Conservation (phyloP, 495 filamentous ascomycete genomes). For the Daldinia caldariorum region DNA sequence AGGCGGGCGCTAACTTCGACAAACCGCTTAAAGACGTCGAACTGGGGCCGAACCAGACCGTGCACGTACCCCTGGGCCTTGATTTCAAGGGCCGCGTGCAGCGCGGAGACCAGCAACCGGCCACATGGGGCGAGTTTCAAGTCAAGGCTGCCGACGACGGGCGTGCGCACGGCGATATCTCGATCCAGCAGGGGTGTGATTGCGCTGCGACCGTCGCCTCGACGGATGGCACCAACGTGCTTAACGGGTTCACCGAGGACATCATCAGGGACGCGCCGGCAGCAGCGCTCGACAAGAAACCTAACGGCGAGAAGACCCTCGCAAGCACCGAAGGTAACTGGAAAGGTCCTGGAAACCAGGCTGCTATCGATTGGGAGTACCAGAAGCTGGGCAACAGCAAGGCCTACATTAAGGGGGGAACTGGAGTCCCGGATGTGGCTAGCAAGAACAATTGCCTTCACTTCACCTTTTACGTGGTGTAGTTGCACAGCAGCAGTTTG, state of each 20-base stretch:
- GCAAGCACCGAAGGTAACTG: conserved; percentile 56
- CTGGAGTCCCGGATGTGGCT: conserved; percentile 52
- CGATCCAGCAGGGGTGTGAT: conserved; percentile 56
- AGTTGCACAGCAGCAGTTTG: background rate
- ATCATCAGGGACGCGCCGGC: conserved; percentile 50
- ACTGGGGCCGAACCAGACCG: conserved; percentile 42
- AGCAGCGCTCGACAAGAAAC: conserved; percentile 48
- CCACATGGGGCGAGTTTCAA: conserved; percentile 59
- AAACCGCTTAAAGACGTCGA: conserved; percentile 50
- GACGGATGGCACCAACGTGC: conserved; percentile 50
- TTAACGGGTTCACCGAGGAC: conserved; percentile 51
- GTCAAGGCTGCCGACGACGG: conserved; percentile 52
- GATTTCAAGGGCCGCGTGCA: conserved; percentile 58
- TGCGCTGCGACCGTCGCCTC: conserved; percentile 53
- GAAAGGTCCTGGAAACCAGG: conserved; percentile 53
- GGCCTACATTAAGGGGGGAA: conserved; percentile 55
- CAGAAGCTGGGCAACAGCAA: conserved; percentile 48
- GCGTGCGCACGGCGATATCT: conserved; percentile 56
- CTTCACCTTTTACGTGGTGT: conserved; percentile 51
- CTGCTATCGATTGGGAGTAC: conserved; percentile 52
- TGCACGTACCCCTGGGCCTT: conserved; percentile 46
- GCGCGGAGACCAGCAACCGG: conserved; percentile 51
- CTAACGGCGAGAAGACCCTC: conserved; percentile 48
- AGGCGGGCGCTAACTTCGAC: conserved; percentile 57
- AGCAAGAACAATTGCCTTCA: conserved; percentile 53